phyloP scores from a whole-genome alignment of 305 asterid genomes.

The Solanum hybrid region DNA sequence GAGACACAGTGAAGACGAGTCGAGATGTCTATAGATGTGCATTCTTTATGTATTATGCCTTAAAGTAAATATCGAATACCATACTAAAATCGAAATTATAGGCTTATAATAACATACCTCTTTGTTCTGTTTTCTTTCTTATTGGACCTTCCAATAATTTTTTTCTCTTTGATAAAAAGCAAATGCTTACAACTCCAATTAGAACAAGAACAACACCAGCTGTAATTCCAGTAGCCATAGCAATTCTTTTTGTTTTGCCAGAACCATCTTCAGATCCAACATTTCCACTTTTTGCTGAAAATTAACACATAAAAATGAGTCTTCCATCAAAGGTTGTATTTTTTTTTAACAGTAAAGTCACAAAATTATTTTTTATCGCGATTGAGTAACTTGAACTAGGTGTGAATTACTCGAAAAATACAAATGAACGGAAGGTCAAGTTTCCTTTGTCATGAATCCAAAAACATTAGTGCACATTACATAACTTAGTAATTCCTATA shows the following conservation, averaged over 20 bases:
- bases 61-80: not conserved
- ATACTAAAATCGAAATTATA: not conserved
- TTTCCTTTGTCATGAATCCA: not conserved
- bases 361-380: not conserved
- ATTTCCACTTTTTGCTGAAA: constrained; percentile 25
- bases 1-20: not conserved
- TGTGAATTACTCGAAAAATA: not conserved
- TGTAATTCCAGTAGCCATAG: constrained; percentile 23
- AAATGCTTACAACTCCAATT: constrained; percentile 21
- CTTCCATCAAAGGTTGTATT: not conserved
- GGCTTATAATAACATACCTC: constrained; percentile 29
- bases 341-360: not conserved
- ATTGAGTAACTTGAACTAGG: not conserved
- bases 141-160: constrained; percentile 17
- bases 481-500: not conserved
- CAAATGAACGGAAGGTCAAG: not conserved
- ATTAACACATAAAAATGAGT: not conserved
- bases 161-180: constrained; percentile 32
- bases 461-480: not conserved
- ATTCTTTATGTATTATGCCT: not conserved
- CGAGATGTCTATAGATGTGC: not conserved
- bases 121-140: constrained; percentile 15
- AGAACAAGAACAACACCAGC: constrained; percentile 32
- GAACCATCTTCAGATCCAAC: constrained; percentile 23
- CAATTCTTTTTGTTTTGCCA: constrained; percentile 16